Evolutionary conservation across 306 rosid genomes (phyloP), one percentile per base, ranked within the genome.

Genomic region (Glycine tomentella): DNA sequence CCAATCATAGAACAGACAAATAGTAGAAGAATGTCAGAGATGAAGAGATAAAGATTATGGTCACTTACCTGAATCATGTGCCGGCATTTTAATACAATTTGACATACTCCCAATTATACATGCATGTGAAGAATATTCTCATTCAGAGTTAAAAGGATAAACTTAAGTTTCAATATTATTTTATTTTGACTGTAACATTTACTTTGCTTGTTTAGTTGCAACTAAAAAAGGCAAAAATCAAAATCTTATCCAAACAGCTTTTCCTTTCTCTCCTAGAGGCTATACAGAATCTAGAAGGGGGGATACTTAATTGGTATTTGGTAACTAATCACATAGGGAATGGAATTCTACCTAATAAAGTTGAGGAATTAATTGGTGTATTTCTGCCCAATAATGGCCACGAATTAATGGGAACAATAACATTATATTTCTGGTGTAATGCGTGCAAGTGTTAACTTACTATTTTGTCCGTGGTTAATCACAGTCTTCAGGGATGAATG

Each of bases 341-440:
- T 85, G 92, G 90, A 84, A 10, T 65, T 85, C 64, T 69, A 49
- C 94, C 92, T 75, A 85, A 89, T 78, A 81, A 88, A 87, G 91
- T 75, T 74, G 78, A 55, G 71, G 72, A 77, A 75, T 53, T 45
- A 9, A 48, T 76, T 82, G 65, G 86, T 78, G 72, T 68, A 16
- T 50, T 68, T 78, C 49, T 75, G 49, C 82, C 86, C 79, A 84
- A 84, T 82, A 75, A 81, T 77, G 68, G 74, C 40, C 53, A 40
- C 16, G 8, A 10, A 25, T 25, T 25, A 42, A 74, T 58, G 6
- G 17, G 31, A 65, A 36, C 4, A 83, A 15, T 14, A 34, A 7
- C 53, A 57, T 31, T 13, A 34, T 69, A 25, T 17, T 48, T 67
- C 0, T 36, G 48, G 33, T 13, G 76, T 44, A 20, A 25, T 33